Percentiles rank a stretch among this genome's conserved stretches.
These are phyloP conservation scores for Diphasiastrum complanatum DNA, from an alignment of 83 land plant species.

Conservation along the genomic window DNA sequence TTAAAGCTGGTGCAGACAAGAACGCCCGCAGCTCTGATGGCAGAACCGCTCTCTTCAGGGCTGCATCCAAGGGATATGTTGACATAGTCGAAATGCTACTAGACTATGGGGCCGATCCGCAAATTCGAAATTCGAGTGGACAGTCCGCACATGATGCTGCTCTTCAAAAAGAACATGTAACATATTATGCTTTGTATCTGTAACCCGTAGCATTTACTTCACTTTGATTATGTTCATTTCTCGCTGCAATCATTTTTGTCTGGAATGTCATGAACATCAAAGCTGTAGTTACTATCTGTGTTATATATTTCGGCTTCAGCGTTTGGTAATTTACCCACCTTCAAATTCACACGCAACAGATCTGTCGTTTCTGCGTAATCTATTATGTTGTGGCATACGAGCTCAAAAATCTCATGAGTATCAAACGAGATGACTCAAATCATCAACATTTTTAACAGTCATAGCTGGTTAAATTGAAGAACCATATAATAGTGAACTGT, in stretches of 20 bases:
- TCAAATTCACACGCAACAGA: too few species aligned
- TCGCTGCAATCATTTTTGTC: neutral
- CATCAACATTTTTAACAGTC: too few species aligned
- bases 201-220: neutral
- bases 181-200: neutral
- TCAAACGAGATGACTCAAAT: too few species aligned
- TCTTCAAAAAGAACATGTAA: constrained; percentile 45
- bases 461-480: too few species aligned
- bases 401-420: too few species aligned
- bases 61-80: constrained; percentile 44
- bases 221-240: neutral
- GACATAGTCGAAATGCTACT: constrained; percentile 41
- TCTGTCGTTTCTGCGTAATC: too few species aligned
- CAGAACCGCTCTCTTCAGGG: constrained; percentile 46
- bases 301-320: too few species aligned
- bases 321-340: too few species aligned
- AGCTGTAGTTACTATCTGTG: too few species aligned
- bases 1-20: constrained; percentile 46
- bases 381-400: too few species aligned
- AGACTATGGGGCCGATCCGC: constrained; percentile 42
- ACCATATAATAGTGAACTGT: too few species aligned
- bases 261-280: neutral
- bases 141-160: constrained; percentile 43
- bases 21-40: constrained; percentile 47
- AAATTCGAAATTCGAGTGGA: constrained; percentile 24